phyloP scores from a whole-genome alignment of 2,329 filamentous ascomycete genomes.

The Monilinia polystroma region DNA sequence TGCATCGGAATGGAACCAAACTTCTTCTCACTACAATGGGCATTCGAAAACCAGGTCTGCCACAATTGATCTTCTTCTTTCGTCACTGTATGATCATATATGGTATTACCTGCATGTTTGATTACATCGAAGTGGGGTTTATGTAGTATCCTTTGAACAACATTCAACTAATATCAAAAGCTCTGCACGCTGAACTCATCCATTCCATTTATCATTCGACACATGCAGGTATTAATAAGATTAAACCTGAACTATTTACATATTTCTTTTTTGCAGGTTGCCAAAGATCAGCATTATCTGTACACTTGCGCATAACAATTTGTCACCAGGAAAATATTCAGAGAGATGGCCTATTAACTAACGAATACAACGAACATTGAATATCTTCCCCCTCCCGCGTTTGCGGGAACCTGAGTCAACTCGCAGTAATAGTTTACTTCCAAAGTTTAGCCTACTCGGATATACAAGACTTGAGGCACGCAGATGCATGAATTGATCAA shows the following conservation, averaged over 20 bases:
- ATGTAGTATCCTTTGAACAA: not conserved
- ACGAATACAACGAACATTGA: not conserved
- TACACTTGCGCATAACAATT: conserved; percentile 7
- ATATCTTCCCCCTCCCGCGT: not conserved
- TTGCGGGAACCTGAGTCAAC: not conserved
- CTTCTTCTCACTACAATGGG: not conserved
- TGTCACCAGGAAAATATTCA: not conserved
- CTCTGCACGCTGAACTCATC: not conserved
- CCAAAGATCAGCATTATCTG: not conserved
- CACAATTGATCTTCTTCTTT: not conserved
- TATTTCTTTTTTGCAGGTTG: not conserved
- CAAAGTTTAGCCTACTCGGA: not conserved
- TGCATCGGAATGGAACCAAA: not conserved
- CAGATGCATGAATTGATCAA: not conserved
- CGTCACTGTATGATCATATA: not conserved
- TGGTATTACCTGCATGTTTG: not conserved
- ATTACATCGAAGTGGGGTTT: not conserved
- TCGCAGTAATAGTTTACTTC: not conserved
- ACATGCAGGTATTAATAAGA: not conserved
- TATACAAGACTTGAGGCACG: not conserved
- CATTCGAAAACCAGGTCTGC: not conserved
- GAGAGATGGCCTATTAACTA: not conserved
- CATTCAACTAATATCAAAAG: not conserved
- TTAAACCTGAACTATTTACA: not conserved
- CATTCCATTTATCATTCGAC: not conserved